Evolutionary conservation across 495 filamentous ascomycete genomes (phyloP).

Genomic region (Podospora pseudocomata): DNA sequence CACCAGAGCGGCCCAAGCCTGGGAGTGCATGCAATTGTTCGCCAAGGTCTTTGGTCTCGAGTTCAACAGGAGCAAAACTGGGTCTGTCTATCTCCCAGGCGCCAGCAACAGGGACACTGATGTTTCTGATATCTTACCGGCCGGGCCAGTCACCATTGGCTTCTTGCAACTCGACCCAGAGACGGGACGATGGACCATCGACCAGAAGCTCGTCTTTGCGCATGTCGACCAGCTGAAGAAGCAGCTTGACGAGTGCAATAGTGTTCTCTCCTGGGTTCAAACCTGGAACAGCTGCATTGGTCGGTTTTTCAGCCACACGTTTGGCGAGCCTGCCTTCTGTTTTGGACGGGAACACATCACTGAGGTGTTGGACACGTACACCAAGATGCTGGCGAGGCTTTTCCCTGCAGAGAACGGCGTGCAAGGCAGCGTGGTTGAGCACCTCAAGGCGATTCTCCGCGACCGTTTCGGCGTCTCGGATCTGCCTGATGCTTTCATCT

Average conservation of each 20-base stretch:
- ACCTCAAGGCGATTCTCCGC: slow-evolving; percentile 51
- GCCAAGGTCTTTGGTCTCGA: slow-evolving; percentile 54
- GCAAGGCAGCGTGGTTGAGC: slow-evolving; percentile 34
- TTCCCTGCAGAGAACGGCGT: slow-evolving; percentile 26
- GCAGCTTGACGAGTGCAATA: slow-evolving; percentile 51
- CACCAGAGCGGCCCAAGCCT: slow-evolving; percentile 52
- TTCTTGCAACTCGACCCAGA: slow-evolving; percentile 55
- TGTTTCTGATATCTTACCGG: slow-evolving; percentile 40
- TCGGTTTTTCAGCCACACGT: slow-evolving; percentile 64
- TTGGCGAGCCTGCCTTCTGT: slow-evolving; percentile 60
- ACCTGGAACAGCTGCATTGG: slow-evolving; percentile 64
- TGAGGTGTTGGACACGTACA: slow-evolving; percentile 56
- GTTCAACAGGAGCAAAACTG: slow-evolving; percentile 61
- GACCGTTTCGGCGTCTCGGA: slow-evolving; percentile 50
- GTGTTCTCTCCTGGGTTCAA: slow-evolving; percentile 61
- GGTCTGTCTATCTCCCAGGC: slow-evolving; percentile 47
- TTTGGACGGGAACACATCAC: slow-evolving; percentile 63
- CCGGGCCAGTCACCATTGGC: slow-evolving; percentile 60
- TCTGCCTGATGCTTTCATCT: slow-evolving; percentile 64
- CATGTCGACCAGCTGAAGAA: slow-evolving; percentile 60
- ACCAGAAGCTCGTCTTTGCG: slow-evolving; percentile 56
- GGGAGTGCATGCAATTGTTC: slow-evolving; percentile 56
- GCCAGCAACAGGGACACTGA: slow-evolving; percentile 20
- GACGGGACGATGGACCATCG: slow-evolving; percentile 57
- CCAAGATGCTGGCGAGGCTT: slow-evolving; percentile 53